These are phyloP conservation scores for Oryza nivara DNA, from an alignment of 176 grass and related monocot species.

Conservation along the genomic window DNA sequence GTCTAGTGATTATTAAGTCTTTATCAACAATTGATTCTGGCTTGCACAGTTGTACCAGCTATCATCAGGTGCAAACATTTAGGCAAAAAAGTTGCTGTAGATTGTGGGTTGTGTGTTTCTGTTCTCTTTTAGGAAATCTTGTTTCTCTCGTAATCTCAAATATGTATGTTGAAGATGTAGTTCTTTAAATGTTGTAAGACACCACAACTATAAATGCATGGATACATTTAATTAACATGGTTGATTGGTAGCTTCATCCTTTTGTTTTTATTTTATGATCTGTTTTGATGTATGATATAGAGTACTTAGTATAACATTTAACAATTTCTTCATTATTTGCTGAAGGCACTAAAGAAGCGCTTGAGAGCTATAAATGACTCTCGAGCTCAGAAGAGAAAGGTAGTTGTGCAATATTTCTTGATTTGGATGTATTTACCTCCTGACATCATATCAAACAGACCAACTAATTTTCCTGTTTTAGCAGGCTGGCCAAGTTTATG, in stretches of 20 bases:
- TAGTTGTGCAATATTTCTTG: conserved; percentile 37
- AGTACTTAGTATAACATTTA: conserved; percentile 26
- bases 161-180: neutral
- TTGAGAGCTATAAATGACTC: conserved; percentile 97
- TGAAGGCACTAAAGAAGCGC: conserved; percentile 80
- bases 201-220: neutral
- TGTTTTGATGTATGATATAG: conserved; percentile 23
- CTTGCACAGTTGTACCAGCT: neutral
- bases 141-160: conserved; percentile 9
- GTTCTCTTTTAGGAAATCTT: conserved; percentile 16
- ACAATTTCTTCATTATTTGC: conserved; percentile 41
- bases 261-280: neutral
- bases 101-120: conserved; percentile 10
- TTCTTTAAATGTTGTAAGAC: conserved; percentile 15
- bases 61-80: conserved; percentile 6
- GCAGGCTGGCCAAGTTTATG: conserved; percentile 99
- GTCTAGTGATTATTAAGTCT: conserved; percentile 1
- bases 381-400: conserved; percentile 97
- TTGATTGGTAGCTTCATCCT: neutral
- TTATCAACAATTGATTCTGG: neutral
- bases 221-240: neutral
- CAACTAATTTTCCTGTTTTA: conserved; percentile 30
- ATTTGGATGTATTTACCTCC: conserved; percentile 29
- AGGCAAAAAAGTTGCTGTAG: neutral
- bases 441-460: conserved; percentile 15